Percentiles rank a stretch among this genome's conserved stretches.
phyloP scores from a whole-genome alignment of 2,329 filamentous ascomycete genomes.

The Colletotrichum coccodes region DNA sequence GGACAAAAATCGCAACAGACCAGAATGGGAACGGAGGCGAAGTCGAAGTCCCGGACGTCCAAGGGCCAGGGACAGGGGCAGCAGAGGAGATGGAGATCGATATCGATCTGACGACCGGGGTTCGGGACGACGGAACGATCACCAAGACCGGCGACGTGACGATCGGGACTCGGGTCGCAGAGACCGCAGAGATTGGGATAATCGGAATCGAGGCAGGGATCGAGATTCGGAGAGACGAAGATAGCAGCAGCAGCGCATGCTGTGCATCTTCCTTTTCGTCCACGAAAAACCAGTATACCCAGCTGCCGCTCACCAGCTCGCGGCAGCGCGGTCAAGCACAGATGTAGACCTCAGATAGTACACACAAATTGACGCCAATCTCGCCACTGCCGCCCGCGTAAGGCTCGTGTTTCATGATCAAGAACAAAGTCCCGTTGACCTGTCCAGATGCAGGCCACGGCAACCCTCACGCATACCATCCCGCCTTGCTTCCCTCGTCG shows the following conservation, averaged over 20 bases:
- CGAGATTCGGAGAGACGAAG: slow-evolving; percentile 42
- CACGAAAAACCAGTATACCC: slow-evolving; percentile 18
- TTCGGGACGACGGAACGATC: slow-evolving; percentile 29
- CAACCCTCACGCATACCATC: slow-evolving; percentile 14
- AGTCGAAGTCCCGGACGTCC: slow-evolving; percentile 52
- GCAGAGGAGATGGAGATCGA: slow-evolving; percentile 24
- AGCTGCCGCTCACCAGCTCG: slow-evolving; percentile 13
- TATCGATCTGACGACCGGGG: slow-evolving; percentile 26
- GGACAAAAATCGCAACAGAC: slow-evolving; percentile 27
- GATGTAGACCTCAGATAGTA: slow-evolving; percentile 19
- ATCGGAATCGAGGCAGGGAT: slow-evolving; percentile 41
- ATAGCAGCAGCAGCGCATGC: slow-evolving; percentile 8
- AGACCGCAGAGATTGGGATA: slow-evolving; percentile 46
- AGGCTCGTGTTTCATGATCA: slow-evolving; percentile 32
- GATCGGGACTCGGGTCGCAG: slow-evolving; percentile 43
- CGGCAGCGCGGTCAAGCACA: slow-evolving; percentile 19
- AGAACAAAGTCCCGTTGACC: slow-evolving; percentile 9
- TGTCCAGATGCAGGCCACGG: slow-evolving; percentile 20
- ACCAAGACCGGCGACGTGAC: slow-evolving; percentile 35
- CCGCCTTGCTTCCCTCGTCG: slow-evolving; percentile 3
- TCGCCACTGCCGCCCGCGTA: slow-evolving; percentile 30
- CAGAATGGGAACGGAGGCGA: slow-evolving; percentile 45
- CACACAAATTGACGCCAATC: slow-evolving; percentile 17
- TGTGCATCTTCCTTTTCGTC: slow-evolving; percentile 2
- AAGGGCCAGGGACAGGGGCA: slow-evolving; percentile 16